These are phyloP conservation scores for Lactifluus hygrophoroides DNA, from an alignment of 768 basidiomycete species.

Conservation along the genomic window DNA sequence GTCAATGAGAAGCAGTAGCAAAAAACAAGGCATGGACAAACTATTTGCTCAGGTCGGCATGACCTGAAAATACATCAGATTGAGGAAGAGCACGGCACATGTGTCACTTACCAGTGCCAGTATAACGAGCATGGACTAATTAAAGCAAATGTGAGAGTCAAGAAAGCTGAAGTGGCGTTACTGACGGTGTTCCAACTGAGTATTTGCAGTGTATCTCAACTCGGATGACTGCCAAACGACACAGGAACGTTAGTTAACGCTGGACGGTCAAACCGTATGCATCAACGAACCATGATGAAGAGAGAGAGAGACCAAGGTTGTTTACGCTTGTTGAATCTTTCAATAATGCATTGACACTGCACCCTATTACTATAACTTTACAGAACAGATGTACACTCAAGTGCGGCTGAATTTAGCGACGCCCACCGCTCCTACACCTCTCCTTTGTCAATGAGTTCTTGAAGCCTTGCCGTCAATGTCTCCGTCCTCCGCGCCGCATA, in stretches of 20 bases:
- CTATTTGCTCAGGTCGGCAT: conserved; percentile 96
- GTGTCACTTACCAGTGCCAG: conserved; percentile 74
- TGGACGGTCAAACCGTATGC: conserved; percentile 2
- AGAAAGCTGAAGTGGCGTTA: conserved; percentile 17
- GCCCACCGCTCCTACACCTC: too few relatives aligned
- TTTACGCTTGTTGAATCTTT: conserved; percentile 1
- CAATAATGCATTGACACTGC: too few relatives aligned
- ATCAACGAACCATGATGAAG: conserved; percentile 17
- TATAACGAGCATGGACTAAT: conserved; percentile 89
- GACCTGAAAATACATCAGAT: conserved; percentile 43
- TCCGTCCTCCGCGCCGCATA: conserved; percentile 7
- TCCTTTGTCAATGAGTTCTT: neutral
- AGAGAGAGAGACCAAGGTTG: neutral
- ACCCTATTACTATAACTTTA: too few relatives aligned
- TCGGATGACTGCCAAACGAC: conserved; percentile 62
- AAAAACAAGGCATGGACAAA: conserved; percentile 31
- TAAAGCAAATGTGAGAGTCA: conserved; percentile 17
- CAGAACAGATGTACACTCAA: too few relatives aligned
- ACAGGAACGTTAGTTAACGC: neutral
- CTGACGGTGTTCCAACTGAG: conserved; percentile 90
- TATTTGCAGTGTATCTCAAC: conserved; percentile 91
- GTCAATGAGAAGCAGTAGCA: conserved; percentile 15
- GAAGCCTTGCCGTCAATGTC: conserved; percentile 2
- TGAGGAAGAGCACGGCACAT: neutral
- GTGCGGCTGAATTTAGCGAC: too few relatives aligned